Conservation (phyloP, 192 early-diverging fungal genomes). For the Chytriomyces confervae region DNA sequence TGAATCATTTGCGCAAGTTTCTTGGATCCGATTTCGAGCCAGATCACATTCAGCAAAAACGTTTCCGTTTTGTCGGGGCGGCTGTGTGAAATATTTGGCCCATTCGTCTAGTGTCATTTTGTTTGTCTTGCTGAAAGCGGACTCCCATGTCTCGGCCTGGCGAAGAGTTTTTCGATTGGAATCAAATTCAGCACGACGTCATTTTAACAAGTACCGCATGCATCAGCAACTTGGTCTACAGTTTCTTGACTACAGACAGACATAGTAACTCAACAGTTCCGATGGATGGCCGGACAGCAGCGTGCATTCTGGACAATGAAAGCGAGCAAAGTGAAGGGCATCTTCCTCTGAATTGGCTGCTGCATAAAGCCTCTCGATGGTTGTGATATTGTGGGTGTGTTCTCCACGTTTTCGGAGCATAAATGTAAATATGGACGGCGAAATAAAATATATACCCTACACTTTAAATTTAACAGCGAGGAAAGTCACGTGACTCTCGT, state of each 20-base stretch:
- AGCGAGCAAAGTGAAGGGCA: constrained; percentile 24
- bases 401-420: too few relatives aligned
- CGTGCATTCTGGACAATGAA: constrained; percentile 51
- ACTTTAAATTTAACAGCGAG: too few relatives aligned
- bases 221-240: constrained; percentile 57
- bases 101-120: constrained; percentile 78
- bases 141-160: too few relatives aligned
- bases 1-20: constrained; percentile 67
- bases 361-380: too few relatives aligned
- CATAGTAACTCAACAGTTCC: background rate
- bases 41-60: constrained; percentile 76
- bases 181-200: too few relatives aligned
- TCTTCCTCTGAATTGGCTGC: background rate
- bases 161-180: too few relatives aligned
- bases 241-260: constrained; percentile 30
- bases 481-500: too few relatives aligned
- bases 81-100: constrained; percentile 78
- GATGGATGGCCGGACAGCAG: constrained; percentile 43
- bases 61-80: constrained; percentile 60
- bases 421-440: too few relatives aligned
- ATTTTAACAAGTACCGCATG: constrained; percentile 37
- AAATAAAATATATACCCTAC: too few relatives aligned
- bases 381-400: too few relatives aligned
- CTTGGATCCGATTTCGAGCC: constrained; percentile 83
- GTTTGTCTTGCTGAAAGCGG: constrained; percentile 16